A percentile compares a stretch with the other conserved stretches of the same genome.
phyloP scores from a whole-genome alignment of 1,284 basidiomycete genomes.

The Trichosporon ovoides region DNA sequence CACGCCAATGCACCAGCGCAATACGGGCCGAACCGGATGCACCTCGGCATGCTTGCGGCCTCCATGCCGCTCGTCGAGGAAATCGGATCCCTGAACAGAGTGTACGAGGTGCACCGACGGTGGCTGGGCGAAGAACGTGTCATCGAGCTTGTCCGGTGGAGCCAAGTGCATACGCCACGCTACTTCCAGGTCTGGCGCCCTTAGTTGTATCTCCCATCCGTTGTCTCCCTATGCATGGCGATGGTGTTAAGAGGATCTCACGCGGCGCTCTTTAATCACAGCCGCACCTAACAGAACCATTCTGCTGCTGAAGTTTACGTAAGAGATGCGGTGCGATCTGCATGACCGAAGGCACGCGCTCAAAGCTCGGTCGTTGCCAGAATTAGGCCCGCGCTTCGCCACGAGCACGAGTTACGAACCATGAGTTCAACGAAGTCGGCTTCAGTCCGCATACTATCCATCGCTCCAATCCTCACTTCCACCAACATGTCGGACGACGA shows the following conservation, averaged over 20 bases:
- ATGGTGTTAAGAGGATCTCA: not conserved
- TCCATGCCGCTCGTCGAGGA: conserved; percentile 31
- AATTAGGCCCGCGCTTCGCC: no score
- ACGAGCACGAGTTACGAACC: no score
- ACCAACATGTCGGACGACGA: conserved; percentile 33
- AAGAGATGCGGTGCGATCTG: no score
- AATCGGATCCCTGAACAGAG: conserved; percentile 41
- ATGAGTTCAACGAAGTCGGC: not conserved
- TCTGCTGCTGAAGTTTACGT: no score
- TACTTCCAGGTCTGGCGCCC: conserved; percentile 48
- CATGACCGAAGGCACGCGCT: no score
- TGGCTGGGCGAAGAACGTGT: conserved; percentile 24
- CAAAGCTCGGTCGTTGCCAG: no score
- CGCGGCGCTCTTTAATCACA: no score
- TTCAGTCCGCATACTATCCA: conserved; percentile 12
- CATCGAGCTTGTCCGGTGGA: conserved; percentile 37
- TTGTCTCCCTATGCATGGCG: not conserved
- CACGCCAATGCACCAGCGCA: conserved; percentile 37
- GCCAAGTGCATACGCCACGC: conserved; percentile 31
- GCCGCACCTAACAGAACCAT: no score
- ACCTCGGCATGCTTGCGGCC: conserved; percentile 28
- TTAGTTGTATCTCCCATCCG: conserved; percentile 14
- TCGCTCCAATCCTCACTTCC: conserved; percentile 2
- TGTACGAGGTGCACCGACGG: conserved; percentile 40
- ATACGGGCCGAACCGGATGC: conserved; percentile 25